A percentile compares a stretch with the other conserved stretches of the same genome.
phyloP scores from a whole-genome alignment of 108 stramenopile species.

The Thalassiosira profunda region DNA sequence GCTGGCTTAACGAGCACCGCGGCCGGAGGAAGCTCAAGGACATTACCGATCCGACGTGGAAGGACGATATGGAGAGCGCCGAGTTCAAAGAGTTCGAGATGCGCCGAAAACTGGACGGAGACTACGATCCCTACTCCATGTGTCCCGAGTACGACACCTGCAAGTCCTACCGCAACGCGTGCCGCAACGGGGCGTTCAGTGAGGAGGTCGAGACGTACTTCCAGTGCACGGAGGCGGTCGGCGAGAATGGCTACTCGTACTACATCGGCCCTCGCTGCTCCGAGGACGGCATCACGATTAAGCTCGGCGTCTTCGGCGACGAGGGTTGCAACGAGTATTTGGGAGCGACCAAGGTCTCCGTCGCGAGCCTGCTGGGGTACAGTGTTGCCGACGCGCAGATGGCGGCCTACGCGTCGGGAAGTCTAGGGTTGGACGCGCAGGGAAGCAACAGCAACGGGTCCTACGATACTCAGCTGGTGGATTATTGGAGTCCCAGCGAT shows the following conservation, averaged over 20 bases:
- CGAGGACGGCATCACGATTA: slow-evolving; percentile 64
- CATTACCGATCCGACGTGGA: slow-evolving; percentile 29
- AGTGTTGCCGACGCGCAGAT: slow-evolving; percentile 26
- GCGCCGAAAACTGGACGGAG: slow-evolving; percentile 34
- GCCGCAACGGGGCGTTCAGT: slow-evolving; percentile 5
- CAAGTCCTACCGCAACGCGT: slow-evolving; percentile 23
- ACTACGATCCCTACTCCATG: slow-evolving; percentile 41
- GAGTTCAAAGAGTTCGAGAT: slow-evolving; percentile 49
- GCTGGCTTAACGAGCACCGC: slow-evolving; percentile 21
- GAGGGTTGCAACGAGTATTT: slow-evolving; percentile 76
- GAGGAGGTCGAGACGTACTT: slow-evolving; percentile 29
- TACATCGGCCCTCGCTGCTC: slow-evolving; percentile 81
- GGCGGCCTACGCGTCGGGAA: slow-evolving; percentile 35
- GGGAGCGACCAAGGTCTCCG: slow-evolving; percentile 29
- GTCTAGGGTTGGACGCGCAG: too few species aligned
- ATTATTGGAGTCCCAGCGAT: slow-evolving; percentile 37
- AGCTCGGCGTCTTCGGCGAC: slow-evolving; percentile 78
- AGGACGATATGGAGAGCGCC: slow-evolving; percentile 31
- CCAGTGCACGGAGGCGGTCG: slow-evolving; percentile 38
- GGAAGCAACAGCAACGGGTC: slow-evolving; percentile 28
- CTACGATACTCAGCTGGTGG: slow-evolving; percentile 34
- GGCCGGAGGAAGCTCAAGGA: slow-evolving; percentile 24
- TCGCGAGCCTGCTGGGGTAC: slow-evolving; percentile 28
- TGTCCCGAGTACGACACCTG: slow-evolving; percentile 44
- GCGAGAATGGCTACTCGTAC: slow-evolving; percentile 47